These are phyloP conservation scores for Fomitiporia mediterranea DNA, from an alignment of 1,284 basidiomycete genomes.

Conservation along the genomic window DNA sequence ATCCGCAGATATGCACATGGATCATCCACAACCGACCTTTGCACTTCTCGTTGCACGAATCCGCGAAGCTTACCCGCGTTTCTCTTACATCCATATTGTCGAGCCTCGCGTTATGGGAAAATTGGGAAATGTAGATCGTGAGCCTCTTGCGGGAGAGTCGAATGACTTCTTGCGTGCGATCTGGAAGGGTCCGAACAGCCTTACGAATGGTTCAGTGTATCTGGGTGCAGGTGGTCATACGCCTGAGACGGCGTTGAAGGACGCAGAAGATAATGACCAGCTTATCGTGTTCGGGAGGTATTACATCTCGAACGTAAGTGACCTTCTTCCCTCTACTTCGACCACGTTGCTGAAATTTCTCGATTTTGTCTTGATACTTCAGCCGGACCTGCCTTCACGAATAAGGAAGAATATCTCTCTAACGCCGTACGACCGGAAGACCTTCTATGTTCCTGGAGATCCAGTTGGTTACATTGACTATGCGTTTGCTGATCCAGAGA, in stretches of 20 bases:
- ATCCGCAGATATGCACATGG: conserved; percentile 29
- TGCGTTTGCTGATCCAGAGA: conserved; percentile 16
- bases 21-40: conserved; percentile 34
- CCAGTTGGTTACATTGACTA: conserved; percentile 20
- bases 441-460: conserved; percentile 17
- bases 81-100: conserved; percentile 53
- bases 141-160: conserved; percentile 26
- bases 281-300: conserved; percentile 39
- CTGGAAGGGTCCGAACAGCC: conserved; percentile 25
- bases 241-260: conserved; percentile 26
- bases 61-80: conserved; percentile 35
- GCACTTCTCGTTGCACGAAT: conserved; percentile 34
- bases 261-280: conserved; percentile 33
- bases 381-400: conserved; percentile 22
- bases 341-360: neutral
- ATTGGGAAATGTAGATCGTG: conserved; percentile 16
- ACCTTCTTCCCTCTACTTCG: neutral
- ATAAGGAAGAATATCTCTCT: conserved; percentile 20
- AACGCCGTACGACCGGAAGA: conserved; percentile 18
- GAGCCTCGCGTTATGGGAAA: conserved; percentile 33
- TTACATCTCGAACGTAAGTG: conserved; percentile 45
- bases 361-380: neutral
- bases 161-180: conserved; percentile 36
- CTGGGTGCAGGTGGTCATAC: conserved; percentile 12
- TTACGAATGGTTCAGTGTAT: conserved; percentile 10